Evolutionary conservation across 768 basidiomycete genomes (phyloP).

Genomic region (Suillus occidentalis): DNA sequence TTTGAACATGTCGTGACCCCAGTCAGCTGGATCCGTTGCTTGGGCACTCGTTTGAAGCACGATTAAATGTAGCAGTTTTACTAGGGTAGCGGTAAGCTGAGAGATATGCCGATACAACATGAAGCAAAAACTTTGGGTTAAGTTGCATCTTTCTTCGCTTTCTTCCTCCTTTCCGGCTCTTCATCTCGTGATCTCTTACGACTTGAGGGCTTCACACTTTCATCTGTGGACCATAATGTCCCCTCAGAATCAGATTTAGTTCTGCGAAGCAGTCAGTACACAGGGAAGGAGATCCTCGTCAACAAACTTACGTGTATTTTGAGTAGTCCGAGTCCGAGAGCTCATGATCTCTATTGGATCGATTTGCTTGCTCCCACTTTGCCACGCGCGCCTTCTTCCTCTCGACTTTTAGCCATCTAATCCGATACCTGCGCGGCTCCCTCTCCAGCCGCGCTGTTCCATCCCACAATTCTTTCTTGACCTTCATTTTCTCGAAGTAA

Average conservation of each 20-base stretch:
- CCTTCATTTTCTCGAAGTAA: constrained; percentile 30
- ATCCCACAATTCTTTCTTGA: constrained; percentile 32
- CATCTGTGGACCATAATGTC: constrained; percentile 8
- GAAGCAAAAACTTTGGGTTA: not conserved
- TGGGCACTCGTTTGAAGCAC: not conserved
- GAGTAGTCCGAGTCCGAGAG: constrained; percentile 20
- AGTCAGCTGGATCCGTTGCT: not conserved
- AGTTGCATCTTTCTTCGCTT: not conserved
- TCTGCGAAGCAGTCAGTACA: not conserved
- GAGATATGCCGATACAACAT: not conserved
- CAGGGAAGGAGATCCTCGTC: not conserved
- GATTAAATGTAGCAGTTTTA: not conserved
- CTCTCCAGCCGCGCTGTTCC: constrained; percentile 29
- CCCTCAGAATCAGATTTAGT: constrained; percentile 9
- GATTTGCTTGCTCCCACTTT: constrained; percentile 22
- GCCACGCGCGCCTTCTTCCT: constrained; percentile 20
- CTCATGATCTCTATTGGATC: constrained; percentile 10
- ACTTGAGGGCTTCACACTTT: not conserved
- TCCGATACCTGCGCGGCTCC: constrained; percentile 20
- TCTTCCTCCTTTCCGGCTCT: not conserved
- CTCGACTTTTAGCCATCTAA: constrained; percentile 25
- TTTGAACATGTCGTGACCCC: not conserved
- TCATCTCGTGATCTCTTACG: constrained; percentile 1
- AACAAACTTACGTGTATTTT: constrained; percentile 23
- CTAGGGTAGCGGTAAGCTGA: not conserved